phyloP scores from a whole-genome alignment of 2,329 filamentous ascomycete genomes.

The Aspergillus sp. region DNA sequence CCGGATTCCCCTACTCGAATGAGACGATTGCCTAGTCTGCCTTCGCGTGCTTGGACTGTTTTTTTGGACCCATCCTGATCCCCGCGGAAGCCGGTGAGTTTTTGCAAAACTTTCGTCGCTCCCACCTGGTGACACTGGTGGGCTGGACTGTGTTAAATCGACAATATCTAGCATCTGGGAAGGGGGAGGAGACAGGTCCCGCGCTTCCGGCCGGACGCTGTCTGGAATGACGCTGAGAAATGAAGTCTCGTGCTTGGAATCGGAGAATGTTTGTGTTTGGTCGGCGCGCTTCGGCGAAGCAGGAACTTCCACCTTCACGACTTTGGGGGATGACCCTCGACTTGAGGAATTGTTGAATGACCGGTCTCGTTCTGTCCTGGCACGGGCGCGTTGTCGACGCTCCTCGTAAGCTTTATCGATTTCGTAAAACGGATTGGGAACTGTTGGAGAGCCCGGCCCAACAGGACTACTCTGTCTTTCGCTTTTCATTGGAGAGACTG shows the following conservation, averaged over 20 bases:
- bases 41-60: conserved; percentile 16
- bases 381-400: conserved; percentile 4
- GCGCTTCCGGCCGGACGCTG: conserved; percentile 1
- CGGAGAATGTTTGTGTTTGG: not conserved
- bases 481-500: conserved; percentile 5
- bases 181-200: not conserved
- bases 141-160: conserved; percentile 41
- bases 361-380: conserved; percentile 2
- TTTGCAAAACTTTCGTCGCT: conserved; percentile 31
- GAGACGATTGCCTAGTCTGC: conserved; percentile 23
- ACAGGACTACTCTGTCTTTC: not conserved
- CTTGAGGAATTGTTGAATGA: not conserved
- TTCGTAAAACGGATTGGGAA: conserved; percentile 36
- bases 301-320: conserved; percentile 6
- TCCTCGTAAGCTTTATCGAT: conserved; percentile 24
- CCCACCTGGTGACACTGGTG: conserved; percentile 25
- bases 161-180: conserved; percentile 25
- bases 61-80: conserved; percentile 32
- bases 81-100: conserved; percentile 28
- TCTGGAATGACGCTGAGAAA: conserved; percentile 12
- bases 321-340: conserved; percentile 4
- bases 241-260: conserved; percentile 11
- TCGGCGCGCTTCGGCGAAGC: conserved; percentile 10
- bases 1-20: conserved; percentile 12
- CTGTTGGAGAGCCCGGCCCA: conserved; percentile 11